Base-by-base conservation (phyloP, 441 rosid species). In the Arabidopsis lyrata region DNA sequence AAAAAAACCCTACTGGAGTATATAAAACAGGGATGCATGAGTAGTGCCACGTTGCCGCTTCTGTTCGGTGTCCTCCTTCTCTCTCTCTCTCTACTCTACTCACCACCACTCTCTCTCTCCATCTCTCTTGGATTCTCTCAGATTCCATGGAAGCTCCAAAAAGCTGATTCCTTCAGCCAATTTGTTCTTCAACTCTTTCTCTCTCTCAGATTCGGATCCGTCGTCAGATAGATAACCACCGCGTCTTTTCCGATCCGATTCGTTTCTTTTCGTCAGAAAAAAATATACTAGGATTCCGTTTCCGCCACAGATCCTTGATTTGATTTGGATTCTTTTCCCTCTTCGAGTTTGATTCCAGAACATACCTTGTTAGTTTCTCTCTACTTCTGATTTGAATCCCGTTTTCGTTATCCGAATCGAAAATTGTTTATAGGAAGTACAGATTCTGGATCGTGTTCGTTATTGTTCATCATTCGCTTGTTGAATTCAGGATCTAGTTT, bases 41-140 rank as follows among this genome's bases (percentile, higher is more conserved):
- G 66, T 73, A 55, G 69, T 66, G 89, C 85, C 96, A 88, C 97
- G 91, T 90, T 66, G 80, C 90, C 49, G 63, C 67, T 54, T 80
- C 82, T 77, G 78, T 78, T 86, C 82, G 84, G 82, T 84, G 2
- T 54, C 55, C 36, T 39, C 34, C 16, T 41, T 80, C 24, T n/a
- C 35, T 29, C 68, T 53, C 36, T 49, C 76, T 31, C 9, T 48
- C 66, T 75, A 53, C 70, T 42, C 68, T 59, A n/a, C 44, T 48
- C 47, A 41, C 55, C 58, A n/a, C 74, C 24, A 70, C 35, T 27
- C 42, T 31, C 65, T 54, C 61, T 75, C 74, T 76, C 82, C 73
- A 6, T 29, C 31, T 84, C 82, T 83, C 84, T 63, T 80, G 66
- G 83, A 85, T 74, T 80, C 85, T 65, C 57, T 78, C 70, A 61